These are phyloP conservation scores for Agarophyton chilense DNA, from an alignment of 23 red algal species.

Conservation along the genomic window DNA sequence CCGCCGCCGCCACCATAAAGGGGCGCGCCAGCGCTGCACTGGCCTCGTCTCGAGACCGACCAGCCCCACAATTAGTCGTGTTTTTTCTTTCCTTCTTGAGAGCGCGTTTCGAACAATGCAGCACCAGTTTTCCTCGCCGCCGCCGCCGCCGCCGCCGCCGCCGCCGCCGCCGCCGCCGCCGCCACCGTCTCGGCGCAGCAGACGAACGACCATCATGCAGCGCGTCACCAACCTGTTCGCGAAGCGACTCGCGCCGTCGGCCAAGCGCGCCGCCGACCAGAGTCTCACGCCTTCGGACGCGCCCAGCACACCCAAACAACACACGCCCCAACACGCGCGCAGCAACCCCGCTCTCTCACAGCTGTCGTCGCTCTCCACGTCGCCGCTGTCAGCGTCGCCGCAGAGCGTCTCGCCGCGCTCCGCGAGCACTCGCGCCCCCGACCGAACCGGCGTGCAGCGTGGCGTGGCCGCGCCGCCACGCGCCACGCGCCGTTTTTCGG, in stretches of 20 bases:
- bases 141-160: not conserved
- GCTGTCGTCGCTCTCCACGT: not conserved
- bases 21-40: not conserved
- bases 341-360: not conserved
- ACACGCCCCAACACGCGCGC: not conserved
- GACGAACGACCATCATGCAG: not conserved
- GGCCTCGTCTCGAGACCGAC: not conserved
- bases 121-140: too few species aligned
- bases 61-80: not conserved
- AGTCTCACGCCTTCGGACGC: not conserved
- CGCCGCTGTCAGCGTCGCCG: not conserved
- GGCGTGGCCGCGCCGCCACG: too few species aligned
- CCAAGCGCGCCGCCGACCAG: not conserved
- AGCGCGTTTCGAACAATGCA: too few species aligned
- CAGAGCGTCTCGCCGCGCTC: not conserved
- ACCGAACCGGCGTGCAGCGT: not conserved
- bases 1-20: not conserved
- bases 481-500: too few species aligned
- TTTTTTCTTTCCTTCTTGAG: too few species aligned
- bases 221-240: not conserved
- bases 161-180: not conserved
- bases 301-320: not conserved
- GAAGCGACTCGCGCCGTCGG: not conserved
- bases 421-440: not conserved
- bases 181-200: not conserved